phyloP scores from a whole-genome alignment of 164 flowering plant species.

The Stephania yunnanensis region DNA sequence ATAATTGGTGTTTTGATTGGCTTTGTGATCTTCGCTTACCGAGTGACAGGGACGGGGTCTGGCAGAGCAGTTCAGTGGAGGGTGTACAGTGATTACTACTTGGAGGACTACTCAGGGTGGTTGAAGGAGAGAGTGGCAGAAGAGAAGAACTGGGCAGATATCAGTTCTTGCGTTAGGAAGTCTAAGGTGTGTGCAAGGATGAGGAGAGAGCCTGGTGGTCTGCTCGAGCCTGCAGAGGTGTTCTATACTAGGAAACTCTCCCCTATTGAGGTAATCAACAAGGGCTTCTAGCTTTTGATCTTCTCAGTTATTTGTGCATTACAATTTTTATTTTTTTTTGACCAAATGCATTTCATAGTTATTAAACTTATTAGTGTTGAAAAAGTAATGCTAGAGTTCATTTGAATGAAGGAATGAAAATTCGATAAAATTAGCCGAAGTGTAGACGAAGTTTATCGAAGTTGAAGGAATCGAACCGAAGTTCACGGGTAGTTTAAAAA shows the following conservation, averaged over 20 bases:
- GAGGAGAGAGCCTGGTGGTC: slow-evolving; percentile 35
- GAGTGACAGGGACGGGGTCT: slow-evolving; percentile 73
- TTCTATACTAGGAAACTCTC: slow-evolving; percentile 52
- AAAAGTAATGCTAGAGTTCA: no score
- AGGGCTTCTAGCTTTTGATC: not conserved
- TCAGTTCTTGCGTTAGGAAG: slow-evolving; percentile 62
- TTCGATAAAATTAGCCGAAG: no score
- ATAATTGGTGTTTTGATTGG: slow-evolving; percentile 62
- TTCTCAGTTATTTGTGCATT: not conserved
- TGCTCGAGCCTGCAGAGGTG: slow-evolving; percentile 60
- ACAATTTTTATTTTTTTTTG: no score
- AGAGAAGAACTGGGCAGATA: slow-evolving; percentile 61
- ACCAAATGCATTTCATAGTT: no score
- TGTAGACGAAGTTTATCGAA: no score
- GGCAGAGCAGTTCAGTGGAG: slow-evolving; percentile 47
- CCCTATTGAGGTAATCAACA: slow-evolving; percentile 57
- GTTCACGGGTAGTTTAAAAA: no score
- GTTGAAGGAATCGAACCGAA: no score
- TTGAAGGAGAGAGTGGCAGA: slow-evolving; percentile 57
- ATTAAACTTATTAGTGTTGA: no score
- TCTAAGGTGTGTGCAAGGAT: slow-evolving; percentile 53
- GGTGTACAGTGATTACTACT: slow-evolving; percentile 55
- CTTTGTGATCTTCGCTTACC: slow-evolving; percentile 74
- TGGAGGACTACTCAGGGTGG: slow-evolving; percentile 88
- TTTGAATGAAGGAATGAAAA: no score